Conservation (phyloP, 2,329 filamentous ascomycete species). For the Mariannaea sp. region DNA sequence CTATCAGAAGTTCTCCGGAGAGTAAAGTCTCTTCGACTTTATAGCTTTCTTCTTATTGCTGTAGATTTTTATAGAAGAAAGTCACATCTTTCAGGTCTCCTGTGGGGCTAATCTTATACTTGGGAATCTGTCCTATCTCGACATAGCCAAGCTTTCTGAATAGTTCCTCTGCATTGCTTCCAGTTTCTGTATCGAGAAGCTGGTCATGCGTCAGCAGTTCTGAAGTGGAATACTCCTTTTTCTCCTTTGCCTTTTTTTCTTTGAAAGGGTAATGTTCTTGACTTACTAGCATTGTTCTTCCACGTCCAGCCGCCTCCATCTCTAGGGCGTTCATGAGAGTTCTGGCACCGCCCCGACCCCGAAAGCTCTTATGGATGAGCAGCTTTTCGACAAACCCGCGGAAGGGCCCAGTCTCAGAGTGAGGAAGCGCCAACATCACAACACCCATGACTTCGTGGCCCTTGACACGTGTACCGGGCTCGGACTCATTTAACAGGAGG, state of each 20-base stretch:
- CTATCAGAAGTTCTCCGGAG: slow-evolving; percentile 1
- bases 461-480: slow-evolving; percentile 42
- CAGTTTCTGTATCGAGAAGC: slow-evolving; percentile 59
- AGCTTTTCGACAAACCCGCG: slow-evolving; percentile 62
- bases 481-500: slow-evolving; percentile 51
- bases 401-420: slow-evolving; percentile 60
- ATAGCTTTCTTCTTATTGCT: slow-evolving; percentile 13
- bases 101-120: slow-evolving; percentile 55
- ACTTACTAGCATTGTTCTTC: slow-evolving; percentile 59
- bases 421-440: slow-evolving; percentile 58
- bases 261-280: background rate
- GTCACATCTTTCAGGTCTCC: slow-evolving; percentile 56
- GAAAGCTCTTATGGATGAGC: slow-evolving; percentile 57
- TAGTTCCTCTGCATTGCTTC: slow-evolving; percentile 56
- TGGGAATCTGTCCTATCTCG: slow-evolving; percentile 59
- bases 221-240: background rate
- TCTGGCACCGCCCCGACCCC: slow-evolving; percentile 57
- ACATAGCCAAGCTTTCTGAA: slow-evolving; percentile 62
- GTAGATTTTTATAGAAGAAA: slow-evolving; percentile 64
- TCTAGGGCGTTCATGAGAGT: slow-evolving; percentile 60
- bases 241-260: too few species aligned
- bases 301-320: slow-evolving; percentile 53
- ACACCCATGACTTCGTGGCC: slow-evolving; percentile 58
- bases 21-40: background rate
- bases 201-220: slow-evolving; percentile 32